Evolutionary conservation across 2,329 filamentous ascomycete species (phyloP).

Genomic region (Nannizziopsis arthrosporioides): DNA sequence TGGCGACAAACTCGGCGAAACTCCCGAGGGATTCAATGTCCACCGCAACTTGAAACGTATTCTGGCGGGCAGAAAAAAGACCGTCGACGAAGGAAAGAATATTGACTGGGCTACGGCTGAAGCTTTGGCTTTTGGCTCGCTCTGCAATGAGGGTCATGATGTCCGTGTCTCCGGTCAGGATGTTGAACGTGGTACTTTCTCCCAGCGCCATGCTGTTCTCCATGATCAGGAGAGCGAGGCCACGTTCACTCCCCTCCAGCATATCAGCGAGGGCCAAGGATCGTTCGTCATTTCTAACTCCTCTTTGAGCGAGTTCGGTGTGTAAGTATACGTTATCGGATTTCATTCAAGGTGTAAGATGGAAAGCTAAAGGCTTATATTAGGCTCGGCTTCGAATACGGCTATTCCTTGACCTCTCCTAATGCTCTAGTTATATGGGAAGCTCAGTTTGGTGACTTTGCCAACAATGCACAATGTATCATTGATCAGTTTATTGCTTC

Average conservation of each 20-base stretch:
- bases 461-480: constrained; percentile 98
- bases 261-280: constrained; percentile 81
- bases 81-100: constrained; percentile 77
- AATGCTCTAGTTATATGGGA: constrained; percentile 99
- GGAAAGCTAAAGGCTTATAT: constrained; percentile 39
- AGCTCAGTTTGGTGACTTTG: constrained; percentile 98
- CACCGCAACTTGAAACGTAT: constrained; percentile 98
- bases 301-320: constrained; percentile 62
- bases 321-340: constrained; percentile 38
- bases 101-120: constrained; percentile 98
- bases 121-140: constrained; percentile 82
- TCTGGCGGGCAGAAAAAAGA: constrained; percentile 77
- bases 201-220: constrained; percentile 90
- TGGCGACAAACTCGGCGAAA: constrained; percentile 62
- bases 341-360: background rate
- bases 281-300: constrained; percentile 97
- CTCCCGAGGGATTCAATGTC: constrained; percentile 73
- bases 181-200: constrained; percentile 98
- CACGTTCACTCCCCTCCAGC: constrained; percentile 84
- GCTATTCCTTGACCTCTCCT: constrained; percentile 91
- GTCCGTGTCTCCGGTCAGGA: constrained; percentile 97
- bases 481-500: constrained; percentile 98
- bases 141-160: constrained; percentile 88
- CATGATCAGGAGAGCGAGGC: constrained; percentile 93
- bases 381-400: constrained; percentile 92